Percentiles rank a stretch among this genome's conserved stretches.
Evolutionary conservation across 352 stramenopile genomes (phyloP).

Genomic region (Pythium apleroticum): DNA sequence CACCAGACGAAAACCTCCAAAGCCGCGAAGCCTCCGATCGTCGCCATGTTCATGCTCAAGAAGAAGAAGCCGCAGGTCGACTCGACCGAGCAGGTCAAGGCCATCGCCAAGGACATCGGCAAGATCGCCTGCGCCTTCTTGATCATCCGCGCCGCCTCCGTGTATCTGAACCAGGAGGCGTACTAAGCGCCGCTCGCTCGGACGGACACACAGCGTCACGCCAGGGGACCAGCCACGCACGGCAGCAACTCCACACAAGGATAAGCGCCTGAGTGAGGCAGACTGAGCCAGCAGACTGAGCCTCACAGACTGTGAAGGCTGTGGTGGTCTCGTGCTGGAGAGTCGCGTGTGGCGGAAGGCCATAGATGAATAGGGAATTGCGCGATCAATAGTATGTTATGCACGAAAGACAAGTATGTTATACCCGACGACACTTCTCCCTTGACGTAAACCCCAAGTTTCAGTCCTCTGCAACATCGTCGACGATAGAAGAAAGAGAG

Average conservation of each 20-base stretch:
- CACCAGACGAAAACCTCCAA: slow-evolving; percentile 7
- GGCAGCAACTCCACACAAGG: neutral
- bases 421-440: neutral
- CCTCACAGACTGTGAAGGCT: too few relatives aligned
- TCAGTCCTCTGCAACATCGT: too few relatives aligned
- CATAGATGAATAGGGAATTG: slow-evolving; percentile 8
- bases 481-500: neutral
- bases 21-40: neutral
- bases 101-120: slow-evolving; percentile 66
- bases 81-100: slow-evolving; percentile 73
- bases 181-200: slow-evolving; percentile 8
- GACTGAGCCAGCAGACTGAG: too few relatives aligned
- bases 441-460: too few relatives aligned
- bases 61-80: slow-evolving; percentile 88
- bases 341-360: neutral
- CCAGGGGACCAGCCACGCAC: neutral
- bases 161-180: slow-evolving; percentile 65
- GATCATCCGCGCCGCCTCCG: slow-evolving; percentile 67
- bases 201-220: neutral
- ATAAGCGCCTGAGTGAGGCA: too few relatives aligned
- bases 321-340: neutral
- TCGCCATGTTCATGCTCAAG: slow-evolving; percentile 83
- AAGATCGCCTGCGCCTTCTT: slow-evolving; percentile 78
- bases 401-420: slow-evolving; percentile 5
- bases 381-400: slow-evolving; percentile 17